Base-by-base conservation (phyloP, 108 stramenopile species). In the Thalassiosira profunda region DNA sequence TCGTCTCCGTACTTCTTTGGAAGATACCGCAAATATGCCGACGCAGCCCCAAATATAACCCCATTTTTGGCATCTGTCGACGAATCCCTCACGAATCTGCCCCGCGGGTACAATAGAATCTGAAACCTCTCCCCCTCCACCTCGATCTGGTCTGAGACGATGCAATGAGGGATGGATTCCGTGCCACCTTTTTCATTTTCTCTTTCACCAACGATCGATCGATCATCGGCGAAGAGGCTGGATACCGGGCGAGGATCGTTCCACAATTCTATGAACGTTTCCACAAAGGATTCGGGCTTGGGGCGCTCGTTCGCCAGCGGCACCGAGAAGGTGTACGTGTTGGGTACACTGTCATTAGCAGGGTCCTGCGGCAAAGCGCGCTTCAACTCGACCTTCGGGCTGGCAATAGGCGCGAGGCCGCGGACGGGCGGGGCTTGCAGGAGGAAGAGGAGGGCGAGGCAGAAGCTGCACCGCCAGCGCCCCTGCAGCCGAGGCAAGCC, bases 171-270 rank as follows among this genome's bases (percentile, higher is more conserved):
- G 37, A 80, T 48, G 11, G 15, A 5, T 8, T 63, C 46, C 10
- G 11, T 40, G 35, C 10, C 12, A 41, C n/a, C 14, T 11, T 37
- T 40, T 23, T 61, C 62, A 54, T 52, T 42, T 35, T 67, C 43
- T 34, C 41, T 55, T 29, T 17, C 34, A 10, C 74, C 66, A 18
- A 66, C 43, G 15, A 30, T 15, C 8, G 74, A 61, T 33, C n/a
- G n/a, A 18, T 63, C 51, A 17, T 47, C 58, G 5, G 40, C 34
- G 29, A 84, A 18, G 7, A 72, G 15, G 34, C 51, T 62, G 2
- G 80, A 45, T 2, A 81, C 60, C 0, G 84, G 84, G 28, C 84
- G 41, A 21, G 84, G 84, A 70, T 84, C 84, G 51, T 81, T 81
- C 84, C 84, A 84, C 26, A 84, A 45, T 65, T 75, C 64, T 5